Evolutionary conservation across 2,329 filamentous ascomycete genomes (phyloP).

Genomic region (Arthroderma sp.): DNA sequence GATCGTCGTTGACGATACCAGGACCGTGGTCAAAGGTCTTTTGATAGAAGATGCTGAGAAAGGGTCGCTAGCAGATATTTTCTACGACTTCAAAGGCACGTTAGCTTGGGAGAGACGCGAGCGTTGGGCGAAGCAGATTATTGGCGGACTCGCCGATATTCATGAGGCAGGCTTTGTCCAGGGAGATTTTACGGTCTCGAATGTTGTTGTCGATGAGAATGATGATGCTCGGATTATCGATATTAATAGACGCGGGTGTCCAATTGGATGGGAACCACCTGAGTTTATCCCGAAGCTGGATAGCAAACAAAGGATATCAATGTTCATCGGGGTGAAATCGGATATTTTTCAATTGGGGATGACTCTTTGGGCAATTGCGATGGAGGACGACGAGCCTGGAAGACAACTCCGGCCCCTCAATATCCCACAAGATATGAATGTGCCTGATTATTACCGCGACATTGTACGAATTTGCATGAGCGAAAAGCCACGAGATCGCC

Average conservation of each 20-base stretch:
- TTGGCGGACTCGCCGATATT: slow-evolving; percentile 77
- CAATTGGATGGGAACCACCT: slow-evolving; percentile 93
- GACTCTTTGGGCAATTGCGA: slow-evolving; percentile 87
- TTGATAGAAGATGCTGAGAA: slow-evolving; percentile 78
- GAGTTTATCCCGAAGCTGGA: slow-evolving; percentile 77
- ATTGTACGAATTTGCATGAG: slow-evolving; percentile 67
- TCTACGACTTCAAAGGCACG: slow-evolving; percentile 60
- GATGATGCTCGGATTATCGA: slow-evolving; percentile 94
- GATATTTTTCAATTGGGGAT: slow-evolving; percentile 94
- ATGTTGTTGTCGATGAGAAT: slow-evolving; percentile 79
- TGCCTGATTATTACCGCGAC: slow-evolving; percentile 67
- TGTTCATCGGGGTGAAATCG: slow-evolving; percentile 97
- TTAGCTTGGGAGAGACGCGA: slow-evolving; percentile 61
- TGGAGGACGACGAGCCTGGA: slow-evolving; percentile 82
- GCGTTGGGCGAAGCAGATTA: slow-evolving; percentile 83
- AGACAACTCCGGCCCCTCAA: slow-evolving; percentile 56
- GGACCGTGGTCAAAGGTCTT: slow-evolving; percentile 67
- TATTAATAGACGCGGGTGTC: slow-evolving; percentile 93
- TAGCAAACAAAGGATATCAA: slow-evolving; percentile 77
- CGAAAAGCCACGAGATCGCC: slow-evolving; percentile 56
- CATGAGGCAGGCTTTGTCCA: slow-evolving; percentile 95
- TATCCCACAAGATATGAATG: slow-evolving; percentile 39
- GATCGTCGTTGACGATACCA: slow-evolving; percentile 68
- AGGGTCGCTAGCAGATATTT: slow-evolving; percentile 77
- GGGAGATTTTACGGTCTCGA: slow-evolving; percentile 92